phyloP scores from a whole-genome alignment of 208 protist genomes.

The Trichomonas gallinae region DNA sequence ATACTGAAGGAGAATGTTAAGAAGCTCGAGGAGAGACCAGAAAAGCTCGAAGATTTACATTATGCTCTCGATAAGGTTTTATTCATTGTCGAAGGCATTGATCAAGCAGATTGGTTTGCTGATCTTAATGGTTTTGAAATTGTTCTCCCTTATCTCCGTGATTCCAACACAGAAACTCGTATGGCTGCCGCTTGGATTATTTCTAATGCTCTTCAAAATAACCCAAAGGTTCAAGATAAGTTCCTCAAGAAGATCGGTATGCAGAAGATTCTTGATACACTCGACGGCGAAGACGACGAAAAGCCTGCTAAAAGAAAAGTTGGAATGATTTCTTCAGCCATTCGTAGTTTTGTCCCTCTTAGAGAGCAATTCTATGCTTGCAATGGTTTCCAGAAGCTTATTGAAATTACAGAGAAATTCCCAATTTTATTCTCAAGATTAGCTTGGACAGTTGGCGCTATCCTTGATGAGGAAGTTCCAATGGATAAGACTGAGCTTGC shows the following conservation, averaged over 20 bases:
- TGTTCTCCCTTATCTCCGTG: background rate
- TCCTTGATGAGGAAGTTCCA: background rate
- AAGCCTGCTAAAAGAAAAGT: background rate
- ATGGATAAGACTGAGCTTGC: background rate
- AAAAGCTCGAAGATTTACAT: background rate
- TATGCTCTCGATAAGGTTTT: background rate
- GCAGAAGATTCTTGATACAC: background rate
- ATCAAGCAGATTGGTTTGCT: background rate
- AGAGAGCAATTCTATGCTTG: background rate
- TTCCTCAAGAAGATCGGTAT: background rate
- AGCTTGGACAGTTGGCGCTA: background rate
- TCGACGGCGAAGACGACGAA: background rate
- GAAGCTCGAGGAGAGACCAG: background rate
- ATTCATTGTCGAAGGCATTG: background rate
- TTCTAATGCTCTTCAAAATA: background rate
- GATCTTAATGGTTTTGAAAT: background rate
- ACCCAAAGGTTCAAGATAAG: background rate
- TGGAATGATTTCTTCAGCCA: background rate
- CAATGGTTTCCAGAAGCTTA: background rate
- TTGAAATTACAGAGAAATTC: background rate
- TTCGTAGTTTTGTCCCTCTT: background rate
- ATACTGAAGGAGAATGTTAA: background rate
- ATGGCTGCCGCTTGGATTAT: constrained; percentile 16
- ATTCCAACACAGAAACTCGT: background rate
- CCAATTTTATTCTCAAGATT: background rate